Percentiles rank a stretch among this genome's conserved stretches.
These are phyloP conservation scores for Gigaspora rosea DNA, from an alignment of 192 early-diverging fungal genomes.

Conservation along the genomic window DNA sequence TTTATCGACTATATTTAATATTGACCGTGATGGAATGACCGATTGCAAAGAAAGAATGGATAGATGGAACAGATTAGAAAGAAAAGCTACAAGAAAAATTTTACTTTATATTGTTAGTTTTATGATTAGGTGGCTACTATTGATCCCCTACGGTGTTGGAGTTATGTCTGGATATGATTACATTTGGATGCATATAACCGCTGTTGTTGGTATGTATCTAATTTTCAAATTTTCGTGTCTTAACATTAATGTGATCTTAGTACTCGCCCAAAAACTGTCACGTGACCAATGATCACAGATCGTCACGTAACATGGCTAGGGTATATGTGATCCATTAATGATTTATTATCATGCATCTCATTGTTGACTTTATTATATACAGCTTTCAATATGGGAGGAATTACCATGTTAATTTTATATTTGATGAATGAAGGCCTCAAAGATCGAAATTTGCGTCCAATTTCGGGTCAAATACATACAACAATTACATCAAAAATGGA, in stretches of 20 bases:
- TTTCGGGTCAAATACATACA: too few species aligned
- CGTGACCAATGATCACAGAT: too few species aligned
- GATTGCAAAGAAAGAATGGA: not conserved
- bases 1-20: constrained; percentile 5
- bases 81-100: constrained; percentile 1
- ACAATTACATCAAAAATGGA: too few species aligned
- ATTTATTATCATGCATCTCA: too few species aligned
- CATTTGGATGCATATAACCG: not conserved
- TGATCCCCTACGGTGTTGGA: not conserved
- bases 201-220: not conserved
- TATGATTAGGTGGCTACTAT: not conserved
- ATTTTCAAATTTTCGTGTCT: not conserved
- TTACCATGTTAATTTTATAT: too few species aligned
- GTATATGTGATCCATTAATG: too few species aligned
- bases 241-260: not conserved
- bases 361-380: too few species aligned
- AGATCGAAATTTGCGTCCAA: too few species aligned
- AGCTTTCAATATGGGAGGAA: too few species aligned
- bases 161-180: not conserved
- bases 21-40: not conserved
- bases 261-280: too few species aligned
- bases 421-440: too few species aligned
- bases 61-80: constrained; percentile 18
- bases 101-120: constrained; percentile 5
- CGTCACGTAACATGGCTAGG: too few species aligned